phyloP scores from a whole-genome alignment of 2,329 filamentous ascomycete species.

The Aspergillus puulaauensis region DNA sequence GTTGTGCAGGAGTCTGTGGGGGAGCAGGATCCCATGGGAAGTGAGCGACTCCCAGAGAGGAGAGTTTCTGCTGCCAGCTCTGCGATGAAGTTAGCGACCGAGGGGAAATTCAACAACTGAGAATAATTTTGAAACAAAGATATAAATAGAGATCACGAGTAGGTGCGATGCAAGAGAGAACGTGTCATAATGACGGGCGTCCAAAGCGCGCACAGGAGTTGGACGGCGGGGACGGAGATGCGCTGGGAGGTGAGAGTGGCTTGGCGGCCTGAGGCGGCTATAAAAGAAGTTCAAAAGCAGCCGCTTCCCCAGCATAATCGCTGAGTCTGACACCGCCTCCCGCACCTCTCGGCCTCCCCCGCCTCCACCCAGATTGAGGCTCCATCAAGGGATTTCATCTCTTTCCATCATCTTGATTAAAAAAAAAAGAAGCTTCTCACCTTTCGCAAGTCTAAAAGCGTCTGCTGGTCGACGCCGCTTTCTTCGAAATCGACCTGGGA shows the following conservation, averaged over 20 bases:
- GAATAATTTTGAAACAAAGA: not conserved
- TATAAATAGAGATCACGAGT: conserved; percentile 1
- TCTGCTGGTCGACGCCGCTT: conserved; percentile 83
- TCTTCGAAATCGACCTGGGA: conserved; percentile 97
- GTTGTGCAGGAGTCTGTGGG: conserved; percentile 50
- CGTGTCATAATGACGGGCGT: not conserved
- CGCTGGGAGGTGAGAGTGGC: conserved; percentile 12
- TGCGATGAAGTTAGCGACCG: conserved; percentile 39
- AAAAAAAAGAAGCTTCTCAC: conserved; percentile 57
- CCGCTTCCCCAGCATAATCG: conserved; percentile 31
- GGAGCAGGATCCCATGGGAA: conserved; percentile 96
- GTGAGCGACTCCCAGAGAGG: conserved; percentile 76
- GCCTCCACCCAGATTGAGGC: conserved; percentile 23
- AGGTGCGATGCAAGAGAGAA: not conserved
- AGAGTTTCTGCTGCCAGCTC: conserved; percentile 94
- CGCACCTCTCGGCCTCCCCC: conserved; percentile 33
- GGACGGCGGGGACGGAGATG: conserved; percentile 17
- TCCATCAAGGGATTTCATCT: conserved; percentile 12
- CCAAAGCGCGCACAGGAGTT: not conserved
- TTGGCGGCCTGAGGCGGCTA: conserved; percentile 29
- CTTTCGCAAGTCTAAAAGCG: conserved; percentile 81
- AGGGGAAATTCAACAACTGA: not conserved
- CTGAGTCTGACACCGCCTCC: conserved; percentile 30
- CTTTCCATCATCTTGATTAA: conserved; percentile 9
- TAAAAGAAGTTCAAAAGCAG: conserved; percentile 43